Evolutionary conservation across 2,329 filamentous ascomycete species (phyloP), one percentile per base, ranked within the genome.

Genomic region (Pseudogymnoascus sp.): DNA sequence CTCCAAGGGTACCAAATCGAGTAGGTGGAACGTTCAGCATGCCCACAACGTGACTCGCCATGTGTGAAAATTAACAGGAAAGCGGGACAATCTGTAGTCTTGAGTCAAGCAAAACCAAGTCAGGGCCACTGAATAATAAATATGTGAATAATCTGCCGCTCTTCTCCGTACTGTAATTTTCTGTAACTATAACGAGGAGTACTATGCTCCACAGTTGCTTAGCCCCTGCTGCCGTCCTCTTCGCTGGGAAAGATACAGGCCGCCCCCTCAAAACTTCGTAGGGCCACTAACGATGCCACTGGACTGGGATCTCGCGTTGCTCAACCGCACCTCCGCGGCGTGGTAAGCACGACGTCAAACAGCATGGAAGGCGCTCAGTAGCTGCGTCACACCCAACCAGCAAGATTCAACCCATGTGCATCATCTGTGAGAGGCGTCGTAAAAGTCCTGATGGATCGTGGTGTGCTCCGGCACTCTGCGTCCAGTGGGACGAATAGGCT

Each of bases 31-130:
- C n/a, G 9, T 56, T 7, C 50, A 53, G 3, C 26, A 33, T 26
- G 50, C 50, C 50, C 50, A 56, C 50, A 33, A 56, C 50, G 50
- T 56, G 50, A 56, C 50, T 56, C 50, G 50, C 50, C 26, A 21
- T 33, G 29, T 56, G 50, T 56, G 50, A 33, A 56, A 56, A 33
- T 56, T n/a, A 56, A 56, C 26, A 53, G 46, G n/a, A 53, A 53
- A 53, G 46, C 26, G 50, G 50, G 50, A 56, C n/a, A 21, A 15
- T n/a, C 13, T 19, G 50, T 56, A 19, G 29, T 56, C 23, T 56
- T n/a, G 50, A 56, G 50, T 56, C 50, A 33, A 56, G 50, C 29
- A 56, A 33, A 33, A 19, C 46, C 9, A 53, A 31, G 46, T 53
- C 46, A 53, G n/a, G 9, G 26, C 10, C 26, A 31, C 44, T 26